Base-by-base conservation (phyloP, 371 early-diverging fungal species). In the Lichtheimia ornata region DNA sequence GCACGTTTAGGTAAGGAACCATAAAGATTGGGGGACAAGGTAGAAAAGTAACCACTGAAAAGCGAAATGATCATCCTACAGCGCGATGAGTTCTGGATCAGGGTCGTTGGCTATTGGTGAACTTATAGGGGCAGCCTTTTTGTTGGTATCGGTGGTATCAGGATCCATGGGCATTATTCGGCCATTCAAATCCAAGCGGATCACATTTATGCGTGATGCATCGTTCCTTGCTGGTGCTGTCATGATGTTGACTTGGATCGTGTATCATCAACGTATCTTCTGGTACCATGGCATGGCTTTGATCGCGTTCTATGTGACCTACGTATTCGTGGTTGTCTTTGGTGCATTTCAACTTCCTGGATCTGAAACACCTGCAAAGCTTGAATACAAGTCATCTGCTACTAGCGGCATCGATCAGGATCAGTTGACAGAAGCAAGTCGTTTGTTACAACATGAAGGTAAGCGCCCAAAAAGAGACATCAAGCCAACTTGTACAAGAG, bases 101-200 rank as follows among this genome's bases (percentile, higher is more conserved):
- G 92, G 88, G 18, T 89, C 89, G 4, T 68, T 94, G 51, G 94
- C 93, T 12, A 76, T 94, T 9, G 93, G 94, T 20, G 91, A 92
- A 61, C 79, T 93, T 11, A 83, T 94, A 30, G 94, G 93, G 5
- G 89, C 90, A 18, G 90, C 91, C 0, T 86, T 87, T 27, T 93
- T 92, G 57, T 87, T 92, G 49, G 79, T 85, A 2, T 76, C 88
- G 6, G 81, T 93, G 2, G 93, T 93, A 1, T 81, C 87, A 13
- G 91, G 93, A 35, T 79, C 84, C 12, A 89, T 92, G 79, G 88
- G 90, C 4, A 81, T 91, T 6, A 73, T 87, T 28, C 74, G 82
- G 6, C 83, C 84, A 2, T 92, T 91, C 58, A 72, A 68, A 59
- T 89, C 92, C 4, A 79, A 77, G 55, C 67, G 76, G 5, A 74